A percentile compares a stretch with the other conserved stretches of the same genome.
Evolutionary conservation across 2,329 filamentous ascomycete species (phyloP).

Genomic region (Fusarium brachygibbosum): DNA sequence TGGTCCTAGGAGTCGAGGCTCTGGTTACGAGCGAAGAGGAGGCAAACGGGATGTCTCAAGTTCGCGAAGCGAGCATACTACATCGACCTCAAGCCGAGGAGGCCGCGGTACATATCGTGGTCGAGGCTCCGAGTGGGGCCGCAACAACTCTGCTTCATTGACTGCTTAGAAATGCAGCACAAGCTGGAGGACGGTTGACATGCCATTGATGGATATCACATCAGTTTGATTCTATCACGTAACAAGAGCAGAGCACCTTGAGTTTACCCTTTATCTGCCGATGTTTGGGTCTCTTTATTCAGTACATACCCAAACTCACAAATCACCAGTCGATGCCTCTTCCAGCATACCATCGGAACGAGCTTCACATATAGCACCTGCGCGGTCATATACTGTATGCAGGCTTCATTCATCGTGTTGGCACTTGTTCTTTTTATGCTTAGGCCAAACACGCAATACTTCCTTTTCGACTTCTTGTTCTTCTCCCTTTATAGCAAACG

Average conservation of each 20-base stretch:
- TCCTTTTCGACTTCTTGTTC: constrained; percentile 12
- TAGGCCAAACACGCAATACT: constrained; percentile 8
- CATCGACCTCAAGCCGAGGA: constrained; percentile 49
- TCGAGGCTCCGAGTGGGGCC: constrained; percentile 59
- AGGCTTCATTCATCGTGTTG: constrained; percentile 9
- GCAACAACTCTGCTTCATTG: constrained; percentile 49
- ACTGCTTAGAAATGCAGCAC: constrained; percentile 41
- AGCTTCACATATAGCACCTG: constrained; percentile 18
- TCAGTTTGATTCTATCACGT: constrained; percentile 35
- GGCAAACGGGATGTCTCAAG: constrained; percentile 54
- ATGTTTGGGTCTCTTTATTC: constrained; percentile 16
- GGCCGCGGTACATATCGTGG: constrained; percentile 58
- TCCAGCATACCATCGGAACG: constrained; percentile 3
- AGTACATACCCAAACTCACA: constrained; percentile 9
- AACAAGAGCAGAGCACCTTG: constrained; percentile 42
- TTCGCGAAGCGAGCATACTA: constrained; percentile 48
- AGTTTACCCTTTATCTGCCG: constrained; percentile 15
- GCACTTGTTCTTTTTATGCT: constrained; percentile 11
- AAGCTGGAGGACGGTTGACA: constrained; percentile 31
- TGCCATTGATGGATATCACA: constrained; percentile 21
- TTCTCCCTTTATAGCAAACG: constrained; percentile 30
- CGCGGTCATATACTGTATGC: constrained; percentile 10
- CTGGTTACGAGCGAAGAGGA: constrained; percentile 50
- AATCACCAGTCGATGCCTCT: constrained; percentile 4
- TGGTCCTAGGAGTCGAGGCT: constrained; percentile 51